Base-by-base conservation (phyloP, 768 basidiomycete genomes). In the Amanita inopinata region DNA sequence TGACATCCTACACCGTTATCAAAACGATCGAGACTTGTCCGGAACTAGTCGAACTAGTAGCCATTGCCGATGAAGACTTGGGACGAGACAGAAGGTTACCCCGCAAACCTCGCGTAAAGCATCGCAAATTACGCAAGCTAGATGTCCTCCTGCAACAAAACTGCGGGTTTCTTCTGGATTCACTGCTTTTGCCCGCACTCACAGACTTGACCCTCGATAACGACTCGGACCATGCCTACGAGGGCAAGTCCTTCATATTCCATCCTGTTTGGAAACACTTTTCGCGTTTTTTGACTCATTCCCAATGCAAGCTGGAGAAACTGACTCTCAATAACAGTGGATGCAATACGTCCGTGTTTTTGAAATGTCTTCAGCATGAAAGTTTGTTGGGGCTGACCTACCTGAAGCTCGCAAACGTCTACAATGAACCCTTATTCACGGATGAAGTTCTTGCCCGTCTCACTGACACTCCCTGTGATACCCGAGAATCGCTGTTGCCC, bases 251-350 rank as follows among this genome's bases (percentile, higher is more conserved):
- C 15, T 4, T 2, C 14, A 6, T 12, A 22, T 23, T 17, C 6
- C 32, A 22, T 43, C 6, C 41, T n/a, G n/a, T n/a, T n/a, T n/a
- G 34, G 19, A 19, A 33, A n/a, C 12, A 43, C 3, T 20, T 43
- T 9, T n/a, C 34, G n/a, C 31, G 33, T 14, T 17, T 43, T 14
- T 35, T 43, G 32, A 36, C 20, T 20, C 17, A 34, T n/a, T 43
- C 42, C 12, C 22, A 43, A 43, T 43, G 42, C 27, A 34, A 36
- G 20, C 25, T 43, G 9, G 34, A 27, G 14, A 32, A 33, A 22
- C 23, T 43, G n/a, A 8, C 8, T 4, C 23, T 43, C 12, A 9
- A 9, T 19, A n/a, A 43, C 14, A 33, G 41, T n/a, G 14, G 33
- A 10, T 43, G 33, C 23, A 23, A 33, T 22, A 33, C 28, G 10